phyloP scores from a whole-genome alignment of 805 yeast species.

The Kodamaea leandrae region DNA sequence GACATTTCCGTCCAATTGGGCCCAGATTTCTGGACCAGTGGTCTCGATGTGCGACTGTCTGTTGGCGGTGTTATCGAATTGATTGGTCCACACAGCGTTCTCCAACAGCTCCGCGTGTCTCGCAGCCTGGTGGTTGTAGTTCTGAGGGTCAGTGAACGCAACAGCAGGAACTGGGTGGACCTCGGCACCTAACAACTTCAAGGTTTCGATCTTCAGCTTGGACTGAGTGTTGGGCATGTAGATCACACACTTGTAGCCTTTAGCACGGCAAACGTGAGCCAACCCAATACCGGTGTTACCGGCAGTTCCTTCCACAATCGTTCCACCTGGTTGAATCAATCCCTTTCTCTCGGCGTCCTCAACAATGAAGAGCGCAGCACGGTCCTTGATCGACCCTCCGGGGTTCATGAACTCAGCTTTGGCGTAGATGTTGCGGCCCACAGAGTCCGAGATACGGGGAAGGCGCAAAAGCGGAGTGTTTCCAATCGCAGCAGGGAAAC shows the following conservation, averaged over 20 bases:
- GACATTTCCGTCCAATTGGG: conserved; percentile 72
- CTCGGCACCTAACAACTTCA: conserved; percentile 77
- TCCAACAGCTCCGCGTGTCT: conserved; percentile 74
- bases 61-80: conserved; percentile 85
- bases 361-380: conserved; percentile 78
- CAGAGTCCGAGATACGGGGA: conserved; percentile 51
- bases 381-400: conserved; percentile 88
- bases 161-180: conserved; percentile 88
- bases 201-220: conserved; percentile 70
- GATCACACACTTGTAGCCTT: conserved; percentile 80
- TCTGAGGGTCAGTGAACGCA: conserved; percentile 75
- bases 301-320: conserved; percentile 90
- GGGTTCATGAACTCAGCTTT: conserved; percentile 94
- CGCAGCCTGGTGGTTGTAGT: conserved; percentile 83
- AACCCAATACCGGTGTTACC: conserved; percentile 95
- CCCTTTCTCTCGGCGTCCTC: conserved; percentile 76
- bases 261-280: conserved; percentile 75
- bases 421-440: conserved; percentile 76
- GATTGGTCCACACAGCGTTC: conserved; percentile 92
- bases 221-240: conserved; percentile 93
- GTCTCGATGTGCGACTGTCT: conserved; percentile 85
- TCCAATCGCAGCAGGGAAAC: conserved; percentile 85
- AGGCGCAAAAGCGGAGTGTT: conserved; percentile 81
- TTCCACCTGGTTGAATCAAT: conserved; percentile 69
- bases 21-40: conserved; percentile 93